Percentiles rank a stretch among this genome's conserved stretches.
These are phyloP conservation scores for Nothophaeocryptopus gaeumannii DNA, from an alignment of 2,329 filamentous ascomycete species.

Conservation along the genomic window DNA sequence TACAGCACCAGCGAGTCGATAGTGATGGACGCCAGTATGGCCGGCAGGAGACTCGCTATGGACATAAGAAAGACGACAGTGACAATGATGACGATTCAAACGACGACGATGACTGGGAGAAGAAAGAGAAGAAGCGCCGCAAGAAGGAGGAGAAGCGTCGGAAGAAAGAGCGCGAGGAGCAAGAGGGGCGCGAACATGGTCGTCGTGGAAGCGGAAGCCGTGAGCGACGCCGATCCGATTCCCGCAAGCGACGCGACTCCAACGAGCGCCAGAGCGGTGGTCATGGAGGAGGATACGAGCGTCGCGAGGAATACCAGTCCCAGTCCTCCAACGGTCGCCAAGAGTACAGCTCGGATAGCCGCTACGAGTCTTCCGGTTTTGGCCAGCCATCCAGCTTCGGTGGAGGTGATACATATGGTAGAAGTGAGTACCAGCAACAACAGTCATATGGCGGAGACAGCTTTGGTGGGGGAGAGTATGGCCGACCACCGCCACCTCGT, in stretches of 20 bases:
- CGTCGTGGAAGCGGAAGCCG: conserved; percentile 17
- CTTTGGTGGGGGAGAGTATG: conserved; percentile 11
- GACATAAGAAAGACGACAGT: conserved; percentile 32
- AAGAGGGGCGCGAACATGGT: conserved; percentile 18
- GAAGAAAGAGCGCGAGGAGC: conserved; percentile 27
- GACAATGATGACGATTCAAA: conserved; percentile 33
- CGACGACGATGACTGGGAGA: conserved; percentile 38
- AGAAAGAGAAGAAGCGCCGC: conserved; percentile 41
- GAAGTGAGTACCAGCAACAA: conserved; percentile 13
- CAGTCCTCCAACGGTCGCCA: conserved; percentile 22
- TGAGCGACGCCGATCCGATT: conserved; percentile 20
- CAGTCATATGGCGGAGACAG: conserved; percentile 13
- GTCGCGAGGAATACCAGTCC: conserved; percentile 17
- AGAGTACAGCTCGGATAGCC: conserved; percentile 21
- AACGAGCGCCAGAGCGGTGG: conserved; percentile 19
- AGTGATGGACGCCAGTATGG: conserved; percentile 28
- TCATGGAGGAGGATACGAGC: conserved; percentile 14
- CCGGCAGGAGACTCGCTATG: conserved; percentile 25
- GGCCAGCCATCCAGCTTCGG: conserved; percentile 18
- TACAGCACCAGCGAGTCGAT: conserved; percentile 31
- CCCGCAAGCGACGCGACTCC: conserved; percentile 17
- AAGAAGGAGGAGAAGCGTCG: conserved; percentile 39
- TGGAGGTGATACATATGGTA: conserved; percentile 17
- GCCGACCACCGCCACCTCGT: conserved; percentile 1
- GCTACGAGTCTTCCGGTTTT: conserved; percentile 19